phyloP scores from a whole-genome alignment of 2,329 filamentous ascomycete species.

The Aspergillus floridensis region DNA sequence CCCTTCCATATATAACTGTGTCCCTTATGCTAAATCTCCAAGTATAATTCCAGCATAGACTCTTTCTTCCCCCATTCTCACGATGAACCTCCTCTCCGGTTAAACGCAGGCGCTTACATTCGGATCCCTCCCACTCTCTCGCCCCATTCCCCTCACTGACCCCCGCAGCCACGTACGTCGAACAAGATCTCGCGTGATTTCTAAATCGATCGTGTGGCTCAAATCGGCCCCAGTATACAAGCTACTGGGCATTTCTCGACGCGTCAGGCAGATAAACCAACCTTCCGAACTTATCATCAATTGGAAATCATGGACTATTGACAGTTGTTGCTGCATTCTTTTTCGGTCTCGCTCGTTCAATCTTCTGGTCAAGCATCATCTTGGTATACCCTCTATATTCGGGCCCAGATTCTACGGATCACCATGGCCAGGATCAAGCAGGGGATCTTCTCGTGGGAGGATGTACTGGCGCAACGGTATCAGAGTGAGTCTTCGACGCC shows the following conservation, averaged over 20 bases:
- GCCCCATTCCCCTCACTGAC: background rate
- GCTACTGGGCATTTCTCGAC: too few species aligned
- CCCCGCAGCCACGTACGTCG: constrained; percentile 7
- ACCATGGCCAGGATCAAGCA: constrained; percentile 36
- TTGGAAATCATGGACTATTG: constrained; percentile 7
- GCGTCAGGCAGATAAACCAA: too few species aligned
- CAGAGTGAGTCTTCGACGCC: constrained; percentile 29
- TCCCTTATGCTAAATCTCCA: background rate
- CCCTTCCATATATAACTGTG: background rate
- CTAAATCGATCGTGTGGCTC: background rate
- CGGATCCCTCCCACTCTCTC: background rate
- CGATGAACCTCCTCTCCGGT: background rate
- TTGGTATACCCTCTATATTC: too few species aligned
- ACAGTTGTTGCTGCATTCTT: background rate
- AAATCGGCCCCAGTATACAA: background rate
- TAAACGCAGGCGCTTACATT: constrained; percentile 13
- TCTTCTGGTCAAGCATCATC: background rate
- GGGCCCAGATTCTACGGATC: background rate
- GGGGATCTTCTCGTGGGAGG: constrained; percentile 42
- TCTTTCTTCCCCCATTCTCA: background rate
- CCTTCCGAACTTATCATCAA: too few species aligned
- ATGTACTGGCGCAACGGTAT: constrained; percentile 40
- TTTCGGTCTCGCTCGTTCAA: background rate
- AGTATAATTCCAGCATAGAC: background rate
- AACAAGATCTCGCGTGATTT: constrained; percentile 15